Base-by-base conservation (phyloP, 352 stramenopile species). In the Pythium utonaiense region DNA sequence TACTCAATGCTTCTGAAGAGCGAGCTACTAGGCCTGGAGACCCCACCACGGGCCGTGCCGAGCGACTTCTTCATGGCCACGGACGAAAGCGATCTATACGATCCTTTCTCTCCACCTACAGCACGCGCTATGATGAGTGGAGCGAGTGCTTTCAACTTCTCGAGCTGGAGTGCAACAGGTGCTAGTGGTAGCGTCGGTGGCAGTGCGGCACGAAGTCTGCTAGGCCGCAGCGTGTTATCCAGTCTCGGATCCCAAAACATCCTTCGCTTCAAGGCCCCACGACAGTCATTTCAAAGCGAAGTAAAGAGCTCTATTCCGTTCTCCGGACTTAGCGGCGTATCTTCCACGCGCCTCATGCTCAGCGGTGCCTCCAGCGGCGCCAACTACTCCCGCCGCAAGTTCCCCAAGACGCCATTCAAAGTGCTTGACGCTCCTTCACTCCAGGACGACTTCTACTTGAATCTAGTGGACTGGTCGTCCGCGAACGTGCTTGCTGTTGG, bases 381-480 rank as follows among this genome's bases (percentile, higher is more conserved):
- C n/a, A 60, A 75, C 25, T 72, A 74, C 49, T 62, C 65, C 1
- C 68, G 78, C 7, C 74, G 83, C 64, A 85, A 86, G 50, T 98
- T 98, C 70, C 67, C 91, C 13, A 97, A 97, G 60, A 88, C 92
- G 19, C 95, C 96, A 1, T 98, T 98, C 57, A 98, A 99, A 78
- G 91, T 99, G n/a, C 73, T 99, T 25, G 96, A 99, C 76, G 97
- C 97, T 17, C 97, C 97, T 2, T 78, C 86, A 9, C 75, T 99
- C 6, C 89, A 98, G 67, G 97, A 99, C 74, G 97, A 99, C 70
- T 99, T 99, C 71, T 99, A 99, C 66, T 70, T 99, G 12, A 99
- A 99, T 67, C 77, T 99, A 0, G 94, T 99, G 9, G 95, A 98
- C 70, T 99, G 97, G 97, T 98, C 90, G 0, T 83, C 90, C 1